Conservation (phyloP, 2,329 filamentous ascomycete species). For the Exophiala spinifera region DNA sequence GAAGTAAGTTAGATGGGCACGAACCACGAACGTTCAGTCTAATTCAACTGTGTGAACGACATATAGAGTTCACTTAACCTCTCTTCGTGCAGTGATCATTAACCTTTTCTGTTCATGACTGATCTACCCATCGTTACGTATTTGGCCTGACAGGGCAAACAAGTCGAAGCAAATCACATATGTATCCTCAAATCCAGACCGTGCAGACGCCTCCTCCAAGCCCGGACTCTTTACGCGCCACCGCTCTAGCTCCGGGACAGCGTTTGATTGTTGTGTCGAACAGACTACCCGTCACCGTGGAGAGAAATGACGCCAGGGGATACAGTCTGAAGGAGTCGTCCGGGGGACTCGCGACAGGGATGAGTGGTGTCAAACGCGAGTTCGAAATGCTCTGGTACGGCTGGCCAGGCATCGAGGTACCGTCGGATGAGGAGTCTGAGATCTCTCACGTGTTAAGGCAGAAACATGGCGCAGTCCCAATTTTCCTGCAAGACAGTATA, state of each 20-base stretch:
- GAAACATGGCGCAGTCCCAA: neutral
- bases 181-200: neutral
- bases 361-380: slow-evolving; percentile 2
- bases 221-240: neutral
- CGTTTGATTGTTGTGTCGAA: slow-evolving; percentile 1
- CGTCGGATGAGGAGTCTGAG: neutral
- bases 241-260: neutral
- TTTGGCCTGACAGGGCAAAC: neutral
- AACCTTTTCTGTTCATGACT: neutral
- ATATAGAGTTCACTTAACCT: neutral
- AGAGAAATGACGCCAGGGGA: neutral
- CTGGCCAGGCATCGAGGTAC: slow-evolving; percentile 5
- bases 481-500: neutral
- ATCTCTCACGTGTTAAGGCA: neutral
- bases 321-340: neutral
- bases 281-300: neutral
- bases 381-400: slow-evolving; percentile 3
- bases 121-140: neutral
- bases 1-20: neutral
- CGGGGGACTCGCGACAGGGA: neutral
- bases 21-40: neutral
- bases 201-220: slow-evolving; percentile 1
- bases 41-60: neutral
- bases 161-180: neutral
- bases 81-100: neutral